These are phyloP conservation scores for Candida palmyrensis DNA, from an alignment of 805 yeast genomes.

Conservation along the genomic window DNA sequence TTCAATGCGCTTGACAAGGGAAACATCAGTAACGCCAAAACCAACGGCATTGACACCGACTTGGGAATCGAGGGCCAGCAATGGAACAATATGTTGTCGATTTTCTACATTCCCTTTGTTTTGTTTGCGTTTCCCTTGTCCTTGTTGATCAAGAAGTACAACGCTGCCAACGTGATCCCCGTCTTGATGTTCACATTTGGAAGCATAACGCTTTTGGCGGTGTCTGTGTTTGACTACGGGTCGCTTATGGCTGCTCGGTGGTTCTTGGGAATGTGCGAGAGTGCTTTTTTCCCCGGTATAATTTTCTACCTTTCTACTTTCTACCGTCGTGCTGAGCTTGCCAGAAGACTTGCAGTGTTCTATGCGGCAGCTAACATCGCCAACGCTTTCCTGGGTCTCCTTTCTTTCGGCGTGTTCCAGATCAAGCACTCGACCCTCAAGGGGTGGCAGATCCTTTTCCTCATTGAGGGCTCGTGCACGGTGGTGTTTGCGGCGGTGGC, in stretches of 20 bases:
- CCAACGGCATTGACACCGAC: slow-evolving; percentile 40
- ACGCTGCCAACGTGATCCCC: slow-evolving; percentile 42
- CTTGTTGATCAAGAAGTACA: slow-evolving; percentile 33
- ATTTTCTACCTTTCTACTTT: slow-evolving; percentile 32
- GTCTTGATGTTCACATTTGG: slow-evolving; percentile 42
- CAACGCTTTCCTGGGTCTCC: slow-evolving; percentile 34
- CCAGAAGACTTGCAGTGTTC: slow-evolving; percentile 29
- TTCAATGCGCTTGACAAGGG: slow-evolving; percentile 47
- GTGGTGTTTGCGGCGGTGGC: slow-evolving; percentile 28
- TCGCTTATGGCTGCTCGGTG: slow-evolving; percentile 29
- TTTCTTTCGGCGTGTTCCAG: slow-evolving; percentile 33
- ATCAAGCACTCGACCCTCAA: slow-evolving; percentile 27
- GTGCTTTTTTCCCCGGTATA: slow-evolving; percentile 36
- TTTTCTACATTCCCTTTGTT: slow-evolving; percentile 43
- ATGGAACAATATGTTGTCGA: slow-evolving; percentile 42
- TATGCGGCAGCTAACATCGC: slow-evolving; percentile 31
- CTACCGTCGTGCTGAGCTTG: slow-evolving; percentile 33
- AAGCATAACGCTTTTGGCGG: slow-evolving; percentile 31
- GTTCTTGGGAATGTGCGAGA: slow-evolving; percentile 33
- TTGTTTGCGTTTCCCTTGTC: slow-evolving; percentile 41
- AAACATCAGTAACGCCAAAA: slow-evolving; percentile 46
- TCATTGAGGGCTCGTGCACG: slow-evolving; percentile 42
- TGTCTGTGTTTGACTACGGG: slow-evolving; percentile 36
- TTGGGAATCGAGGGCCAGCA: slow-evolving; percentile 35
- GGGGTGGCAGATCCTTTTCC: slow-evolving; percentile 47